Conservation (phyloP, 129 eudicot genomes). For the Artemisia annua region DNA sequence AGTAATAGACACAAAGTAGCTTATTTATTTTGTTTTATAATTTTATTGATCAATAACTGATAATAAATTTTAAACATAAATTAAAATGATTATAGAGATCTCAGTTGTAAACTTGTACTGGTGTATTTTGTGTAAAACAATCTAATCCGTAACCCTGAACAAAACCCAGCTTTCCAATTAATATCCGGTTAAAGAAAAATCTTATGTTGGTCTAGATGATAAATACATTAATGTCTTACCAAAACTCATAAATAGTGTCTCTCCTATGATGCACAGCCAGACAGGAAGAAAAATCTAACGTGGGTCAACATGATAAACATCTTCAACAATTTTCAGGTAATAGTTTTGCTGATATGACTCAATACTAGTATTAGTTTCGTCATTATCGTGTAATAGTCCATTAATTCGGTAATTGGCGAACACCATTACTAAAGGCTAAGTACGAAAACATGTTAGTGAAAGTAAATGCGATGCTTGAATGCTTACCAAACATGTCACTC, state of each 20-base stretch:
- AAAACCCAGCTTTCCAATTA: background rate
- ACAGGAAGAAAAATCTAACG: too few species aligned
- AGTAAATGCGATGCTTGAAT: background rate
- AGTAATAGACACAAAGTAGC: background rate
- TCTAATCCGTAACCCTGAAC: background rate
- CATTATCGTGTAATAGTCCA: background rate
- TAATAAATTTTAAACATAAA: background rate
- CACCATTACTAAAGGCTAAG: background rate
- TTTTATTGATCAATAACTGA: background rate
- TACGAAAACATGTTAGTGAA: background rate
- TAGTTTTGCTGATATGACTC: background rate
- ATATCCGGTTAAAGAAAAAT: too few species aligned
- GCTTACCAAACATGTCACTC: conserved; percentile 42
- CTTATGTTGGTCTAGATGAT: too few species aligned
- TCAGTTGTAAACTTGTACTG: background rate
- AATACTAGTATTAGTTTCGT: background rate
- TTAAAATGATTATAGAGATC: background rate
- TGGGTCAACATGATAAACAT: too few species aligned
- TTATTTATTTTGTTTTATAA: too few species aligned
- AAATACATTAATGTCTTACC: background rate
- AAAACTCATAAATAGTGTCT: background rate
- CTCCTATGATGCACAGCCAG: too few species aligned
- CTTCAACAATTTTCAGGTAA: background rate
- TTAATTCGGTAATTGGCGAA: background rate
- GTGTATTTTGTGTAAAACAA: background rate